Evolutionary conservation across 805 yeast genomes (phyloP).

Genomic region (Candida argentea): DNA sequence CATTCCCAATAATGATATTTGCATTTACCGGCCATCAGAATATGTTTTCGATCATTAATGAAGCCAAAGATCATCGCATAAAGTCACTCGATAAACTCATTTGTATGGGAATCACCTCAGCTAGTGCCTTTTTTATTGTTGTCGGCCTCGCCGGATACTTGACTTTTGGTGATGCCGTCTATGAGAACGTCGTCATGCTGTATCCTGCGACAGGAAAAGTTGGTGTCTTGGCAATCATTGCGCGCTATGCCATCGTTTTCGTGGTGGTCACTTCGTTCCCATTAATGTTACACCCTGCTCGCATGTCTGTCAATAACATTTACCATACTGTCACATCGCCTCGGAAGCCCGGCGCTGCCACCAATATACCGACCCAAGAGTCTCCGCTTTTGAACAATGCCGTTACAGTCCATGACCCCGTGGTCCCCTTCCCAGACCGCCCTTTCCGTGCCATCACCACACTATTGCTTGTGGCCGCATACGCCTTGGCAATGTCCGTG

Average conservation of each 20-base stretch:
- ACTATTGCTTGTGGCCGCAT: slow-evolving; percentile 39
- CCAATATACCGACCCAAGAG: slow-evolving; percentile 2
- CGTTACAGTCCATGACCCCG: background rate
- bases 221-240: slow-evolving; percentile 58
- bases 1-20: slow-evolving; percentile 87
- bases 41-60: slow-evolving; percentile 83
- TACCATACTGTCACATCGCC: slow-evolving; percentile 18
- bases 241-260: slow-evolving; percentile 69
- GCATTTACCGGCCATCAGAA: slow-evolving; percentile 96
- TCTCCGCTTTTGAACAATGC: too few species aligned
- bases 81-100: slow-evolving; percentile 38
- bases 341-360: slow-evolving; percentile 1
- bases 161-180: slow-evolving; percentile 74
- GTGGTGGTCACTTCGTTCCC: slow-evolving; percentile 83
- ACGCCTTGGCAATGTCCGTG: slow-evolving; percentile 54
- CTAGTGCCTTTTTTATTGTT: slow-evolving; percentile 50
- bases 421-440: slow-evolving; percentile 19
- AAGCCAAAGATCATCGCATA: slow-evolving; percentile 50
- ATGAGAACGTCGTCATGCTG: slow-evolving; percentile 72
- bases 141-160: slow-evolving; percentile 81
- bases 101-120: slow-evolving; percentile 43
- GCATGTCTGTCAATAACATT: slow-evolving; percentile 72
- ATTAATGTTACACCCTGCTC: slow-evolving; percentile 81
- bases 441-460: slow-evolving; percentile 20
- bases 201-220: slow-evolving; percentile 42